Evolutionary conservation across 306 rosid species (phyloP).

Genomic region (Oxytropis ochrocephala): DNA sequence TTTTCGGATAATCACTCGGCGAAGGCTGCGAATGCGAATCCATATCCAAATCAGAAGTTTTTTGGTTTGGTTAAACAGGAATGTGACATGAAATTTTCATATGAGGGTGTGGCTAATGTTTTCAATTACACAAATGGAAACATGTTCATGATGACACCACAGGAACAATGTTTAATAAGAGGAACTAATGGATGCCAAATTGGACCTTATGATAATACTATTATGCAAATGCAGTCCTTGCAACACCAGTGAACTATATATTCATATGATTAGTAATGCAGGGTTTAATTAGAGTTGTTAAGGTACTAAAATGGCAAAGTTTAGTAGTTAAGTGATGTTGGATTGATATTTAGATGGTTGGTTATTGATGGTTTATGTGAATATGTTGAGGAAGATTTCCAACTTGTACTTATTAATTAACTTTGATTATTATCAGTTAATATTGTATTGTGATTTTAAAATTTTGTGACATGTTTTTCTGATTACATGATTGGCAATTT

Average conservation of each 20-base stretch:
- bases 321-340: slow-evolving; percentile 29
- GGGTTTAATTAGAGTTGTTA: slow-evolving; percentile 21
- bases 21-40: slow-evolving; percentile 28
- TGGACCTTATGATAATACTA: slow-evolving; percentile 34
- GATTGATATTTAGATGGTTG: slow-evolving; percentile 5
- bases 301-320: slow-evolving; percentile 16
- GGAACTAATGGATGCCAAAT: slow-evolving; percentile 41
- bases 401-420: slow-evolving; percentile 31
- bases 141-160: slow-evolving; percentile 33
- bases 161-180: slow-evolving; percentile 43
- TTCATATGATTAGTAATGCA: not conserved
- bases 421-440: slow-evolving; percentile 26
- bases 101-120: slow-evolving; percentile 29
- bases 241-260: slow-evolving; percentile 33
- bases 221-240: slow-evolving; percentile 45
- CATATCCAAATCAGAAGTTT: slow-evolving; percentile 28
- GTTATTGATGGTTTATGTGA: slow-evolving; percentile 1
- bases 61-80: slow-evolving; percentile 35
- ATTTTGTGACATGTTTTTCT: slow-evolving; percentile 26
- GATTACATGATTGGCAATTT: slow-evolving; percentile 20
- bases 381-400: slow-evolving; percentile 34
- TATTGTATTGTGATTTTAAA: slow-evolving; percentile 24
- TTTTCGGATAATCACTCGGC: slow-evolving; percentile 26
- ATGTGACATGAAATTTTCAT: slow-evolving; percentile 36
- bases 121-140: slow-evolving; percentile 33